A percentile compares a stretch with the other conserved stretches of the same genome.
phyloP scores from a whole-genome alignment of 345 rosid species.

The Salix purpurea region DNA sequence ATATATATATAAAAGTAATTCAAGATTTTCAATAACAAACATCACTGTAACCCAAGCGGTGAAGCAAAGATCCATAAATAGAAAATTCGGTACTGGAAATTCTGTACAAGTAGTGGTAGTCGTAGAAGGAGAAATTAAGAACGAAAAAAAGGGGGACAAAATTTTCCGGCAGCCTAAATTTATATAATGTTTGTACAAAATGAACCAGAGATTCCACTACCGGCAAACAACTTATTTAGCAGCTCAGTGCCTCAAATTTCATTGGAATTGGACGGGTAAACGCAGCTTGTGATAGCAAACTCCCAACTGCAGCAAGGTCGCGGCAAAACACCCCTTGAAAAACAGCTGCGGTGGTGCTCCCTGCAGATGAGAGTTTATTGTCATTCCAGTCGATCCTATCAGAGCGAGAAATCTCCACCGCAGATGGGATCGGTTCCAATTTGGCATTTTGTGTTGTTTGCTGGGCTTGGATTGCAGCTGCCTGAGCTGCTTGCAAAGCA shows the following conservation, averaged over 20 bases:
- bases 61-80: not conserved
- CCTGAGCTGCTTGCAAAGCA: conserved; percentile 38
- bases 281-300: conserved; percentile 65
- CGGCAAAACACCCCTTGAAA: conserved; percentile 93
- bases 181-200: conserved; percentile 34
- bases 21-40: too few species aligned
- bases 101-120: conserved; percentile 34
- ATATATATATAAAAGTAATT: too few species aligned
- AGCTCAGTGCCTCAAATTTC: conserved; percentile 82
- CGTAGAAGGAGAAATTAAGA: conserved; percentile 5
- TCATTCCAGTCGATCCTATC: conserved; percentile 18
- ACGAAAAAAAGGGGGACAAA: conserved; percentile 41
- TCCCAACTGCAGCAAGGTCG: conserved; percentile 76
- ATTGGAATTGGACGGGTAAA: conserved; percentile 72
- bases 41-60: not conserved
- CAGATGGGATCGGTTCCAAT: conserved; percentile 17
- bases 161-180: conserved; percentile 38
- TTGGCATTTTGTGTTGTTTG: conserved; percentile 28
- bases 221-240: conserved; percentile 40
- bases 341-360: conserved; percentile 33
- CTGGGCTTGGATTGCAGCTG: conserved; percentile 46
- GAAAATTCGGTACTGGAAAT: conserved; percentile 21
- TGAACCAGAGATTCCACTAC: conserved; percentile 35
- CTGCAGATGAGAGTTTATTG: conserved; percentile 15
- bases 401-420: conserved; percentile 17